These are phyloP conservation scores for Pelargonium cotyledonis DNA, from an alignment of 441 rosid species.

Conservation along the genomic window DNA sequence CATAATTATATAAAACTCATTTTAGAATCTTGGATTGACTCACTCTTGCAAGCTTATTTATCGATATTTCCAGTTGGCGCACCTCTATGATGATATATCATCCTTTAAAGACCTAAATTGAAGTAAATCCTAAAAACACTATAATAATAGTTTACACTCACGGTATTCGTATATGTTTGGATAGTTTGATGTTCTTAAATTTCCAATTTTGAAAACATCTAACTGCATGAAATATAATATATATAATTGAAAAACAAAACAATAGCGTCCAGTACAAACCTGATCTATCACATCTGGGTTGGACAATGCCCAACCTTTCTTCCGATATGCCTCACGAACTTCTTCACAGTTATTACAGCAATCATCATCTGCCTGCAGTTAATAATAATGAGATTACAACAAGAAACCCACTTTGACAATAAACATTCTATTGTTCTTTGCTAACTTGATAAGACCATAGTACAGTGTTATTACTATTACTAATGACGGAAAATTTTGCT, in stretches of 20 bases:
- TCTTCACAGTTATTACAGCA: conserved; percentile 94
- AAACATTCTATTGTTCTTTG: not conserved
- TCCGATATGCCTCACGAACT: conserved; percentile 91
- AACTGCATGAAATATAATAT: not conserved
- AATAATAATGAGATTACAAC: not conserved
- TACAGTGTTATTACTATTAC: not conserved
- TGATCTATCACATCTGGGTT: conserved; percentile 82
- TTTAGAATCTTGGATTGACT: not conserved
- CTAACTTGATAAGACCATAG: not conserved
- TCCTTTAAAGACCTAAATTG: not conserved
- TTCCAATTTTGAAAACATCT: not conserved
- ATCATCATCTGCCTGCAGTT: conserved; percentile 62
- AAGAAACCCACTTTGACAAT: not conserved
- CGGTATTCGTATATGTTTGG: not conserved
- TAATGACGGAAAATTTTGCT: not conserved
- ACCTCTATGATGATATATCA: not conserved
- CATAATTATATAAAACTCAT: not conserved
- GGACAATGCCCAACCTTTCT: conserved; percentile 90
- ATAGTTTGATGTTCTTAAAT: conserved; percentile 6
- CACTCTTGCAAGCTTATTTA: not conserved
- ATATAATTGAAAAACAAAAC: not conserved
- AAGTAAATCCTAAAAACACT: not conserved
- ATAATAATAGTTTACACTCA: not conserved
- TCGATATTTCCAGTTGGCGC: not conserved
- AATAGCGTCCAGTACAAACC: conserved; percentile 38